Evolutionary conservation across 177 flowering plant species (phyloP).

Genomic region (Telopea speciosissima): DNA sequence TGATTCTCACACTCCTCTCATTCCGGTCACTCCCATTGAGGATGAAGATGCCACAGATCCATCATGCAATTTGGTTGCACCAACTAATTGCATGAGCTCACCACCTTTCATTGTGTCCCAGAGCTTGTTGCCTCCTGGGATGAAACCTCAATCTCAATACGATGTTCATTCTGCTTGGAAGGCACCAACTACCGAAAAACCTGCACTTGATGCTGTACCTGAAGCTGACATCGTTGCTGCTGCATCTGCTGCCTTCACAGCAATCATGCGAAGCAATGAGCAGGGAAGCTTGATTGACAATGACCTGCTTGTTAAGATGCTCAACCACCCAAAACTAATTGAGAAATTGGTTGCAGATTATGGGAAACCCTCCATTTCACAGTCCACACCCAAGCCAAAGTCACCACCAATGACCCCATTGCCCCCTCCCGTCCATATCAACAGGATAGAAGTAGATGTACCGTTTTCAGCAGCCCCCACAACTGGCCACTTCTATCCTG

Average conservation of each 20-base stretch:
- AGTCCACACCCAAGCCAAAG: constrained; percentile 15
- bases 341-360: constrained; percentile 51
- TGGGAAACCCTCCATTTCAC: constrained; percentile 28
- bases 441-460: constrained; percentile 21
- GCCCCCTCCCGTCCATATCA: constrained; percentile 22
- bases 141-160: constrained; percentile 12
- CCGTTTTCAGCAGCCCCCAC: constrained; percentile 20
- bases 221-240: constrained; percentile 59
- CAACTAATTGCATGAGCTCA: constrained; percentile 19
- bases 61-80: constrained; percentile 16
- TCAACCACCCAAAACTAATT: constrained; percentile 62
- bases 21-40: constrained; percentile 78
- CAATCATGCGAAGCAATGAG: constrained; percentile 49
- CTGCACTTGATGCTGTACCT: constrained; percentile 17
- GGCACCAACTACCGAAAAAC: constrained; percentile 15
- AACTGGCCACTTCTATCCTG: constrained; percentile 28
- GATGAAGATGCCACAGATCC: constrained; percentile 64
- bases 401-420: constrained; percentile 14
- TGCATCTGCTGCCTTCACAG: constrained; percentile 65
- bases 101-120: constrained; percentile 20
- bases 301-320: constrained; percentile 64
- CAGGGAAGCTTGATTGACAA: constrained; percentile 65
- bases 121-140: constrained; percentile 19
- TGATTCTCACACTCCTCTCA: constrained; percentile 35
- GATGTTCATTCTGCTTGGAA: constrained; percentile 10